Percentiles rank a stretch among this genome's conserved stretches.
Conservation (phyloP, 1,139 yeast genomes). For the Entelexis paramagnoliae region DNA sequence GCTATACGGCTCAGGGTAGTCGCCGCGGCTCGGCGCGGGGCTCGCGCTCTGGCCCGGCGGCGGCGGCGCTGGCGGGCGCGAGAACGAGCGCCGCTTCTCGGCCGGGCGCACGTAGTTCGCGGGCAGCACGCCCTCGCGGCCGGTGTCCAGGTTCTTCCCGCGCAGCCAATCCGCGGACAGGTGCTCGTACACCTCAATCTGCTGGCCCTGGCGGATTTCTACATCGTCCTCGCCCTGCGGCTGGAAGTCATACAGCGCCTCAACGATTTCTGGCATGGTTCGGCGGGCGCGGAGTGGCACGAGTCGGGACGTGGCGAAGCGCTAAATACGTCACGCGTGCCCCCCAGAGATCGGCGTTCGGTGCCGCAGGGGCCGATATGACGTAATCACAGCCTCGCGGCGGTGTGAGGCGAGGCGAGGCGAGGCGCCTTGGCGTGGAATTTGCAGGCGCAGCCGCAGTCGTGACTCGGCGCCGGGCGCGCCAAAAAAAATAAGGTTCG, state of each 20-base stretch:
- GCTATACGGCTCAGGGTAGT: slow-evolving; percentile 19
- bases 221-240: slow-evolving; percentile 69
- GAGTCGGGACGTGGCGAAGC: not conserved
- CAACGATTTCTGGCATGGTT: slow-evolving; percentile 37
- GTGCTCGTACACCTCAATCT: slow-evolving; percentile 58
- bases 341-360: not conserved
- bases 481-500: too few species aligned
- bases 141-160: slow-evolving; percentile 47
- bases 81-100: slow-evolving; percentile 22
- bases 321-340: not conserved
- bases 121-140: slow-evolving; percentile 74
- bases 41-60: slow-evolving; percentile 14
- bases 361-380: not conserved
- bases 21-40: not conserved
- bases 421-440: too few species aligned
- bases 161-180: slow-evolving; percentile 87
- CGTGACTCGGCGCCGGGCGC: too few species aligned
- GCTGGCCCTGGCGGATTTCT: slow-evolving; percentile 53
- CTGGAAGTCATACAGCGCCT: slow-evolving; percentile 61
- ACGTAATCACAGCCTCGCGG: too few species aligned
- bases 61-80: slow-evolving; percentile 20
- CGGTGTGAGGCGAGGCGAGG: too few species aligned
- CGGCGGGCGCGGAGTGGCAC: not conserved
- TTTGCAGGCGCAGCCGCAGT: too few species aligned
- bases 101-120: slow-evolving; percentile 56